Conservation (phyloP, 179 eudicot genomes). For the Nepenthes alata region DNA sequence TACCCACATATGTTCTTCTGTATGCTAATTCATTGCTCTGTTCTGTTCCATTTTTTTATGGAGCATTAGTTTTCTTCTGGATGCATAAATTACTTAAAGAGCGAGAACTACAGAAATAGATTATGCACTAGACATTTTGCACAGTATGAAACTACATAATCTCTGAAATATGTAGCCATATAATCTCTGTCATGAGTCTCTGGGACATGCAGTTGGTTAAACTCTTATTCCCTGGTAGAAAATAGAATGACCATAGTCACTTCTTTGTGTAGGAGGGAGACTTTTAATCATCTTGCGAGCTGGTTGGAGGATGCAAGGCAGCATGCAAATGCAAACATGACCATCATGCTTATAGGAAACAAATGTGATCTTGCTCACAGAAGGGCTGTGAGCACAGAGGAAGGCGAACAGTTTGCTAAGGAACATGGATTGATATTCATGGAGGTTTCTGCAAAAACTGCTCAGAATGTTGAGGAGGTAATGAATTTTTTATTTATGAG, state of each 20-base stretch:
- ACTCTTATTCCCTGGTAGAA: too few relatives aligned
- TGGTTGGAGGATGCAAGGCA: conserved; percentile 66
- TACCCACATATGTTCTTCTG: too few relatives aligned
- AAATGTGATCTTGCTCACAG: conserved; percentile 50
- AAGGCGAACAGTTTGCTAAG: conserved; percentile 53
- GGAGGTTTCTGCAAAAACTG: conserved; percentile 59
- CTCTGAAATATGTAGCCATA: too few relatives aligned
- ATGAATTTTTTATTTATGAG: neutral
- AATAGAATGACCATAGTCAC: neutral
- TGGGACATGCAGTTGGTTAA: too few relatives aligned
- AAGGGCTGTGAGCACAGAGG: conserved; percentile 64
- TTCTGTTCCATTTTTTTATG: too few relatives aligned
- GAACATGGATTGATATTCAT: conserved; percentile 49
- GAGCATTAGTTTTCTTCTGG: too few relatives aligned
- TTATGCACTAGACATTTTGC: too few relatives aligned
- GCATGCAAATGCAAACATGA: conserved; percentile 54
- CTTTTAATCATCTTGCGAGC: conserved; percentile 52
- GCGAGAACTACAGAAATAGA: too few relatives aligned
- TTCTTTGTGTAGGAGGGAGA: conserved; percentile 40
- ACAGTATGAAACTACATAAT: too few relatives aligned
- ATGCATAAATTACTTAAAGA: too few relatives aligned
- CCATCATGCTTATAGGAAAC: conserved; percentile 56
- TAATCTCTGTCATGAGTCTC: too few relatives aligned
- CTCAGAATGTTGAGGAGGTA: conserved; percentile 63
- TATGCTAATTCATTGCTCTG: too few relatives aligned